A percentile compares a stretch with the other conserved stretches of the same genome.
phyloP scores from a whole-genome alignment of 805 yeast genomes.

The Cyberlindnera saturnus region DNA sequence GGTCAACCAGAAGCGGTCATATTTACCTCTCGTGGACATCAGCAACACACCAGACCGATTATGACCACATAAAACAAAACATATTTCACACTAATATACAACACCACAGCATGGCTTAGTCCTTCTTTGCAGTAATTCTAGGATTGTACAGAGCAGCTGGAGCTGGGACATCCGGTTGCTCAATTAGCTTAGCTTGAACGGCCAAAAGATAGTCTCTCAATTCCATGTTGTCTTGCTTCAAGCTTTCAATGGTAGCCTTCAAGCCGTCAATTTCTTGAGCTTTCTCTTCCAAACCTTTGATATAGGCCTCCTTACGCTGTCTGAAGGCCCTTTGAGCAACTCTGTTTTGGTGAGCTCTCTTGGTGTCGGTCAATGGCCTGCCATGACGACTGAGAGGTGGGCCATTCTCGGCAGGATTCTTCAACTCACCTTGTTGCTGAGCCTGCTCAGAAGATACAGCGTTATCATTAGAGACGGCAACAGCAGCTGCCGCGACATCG shows the following conservation, averaged over 20 bases:
- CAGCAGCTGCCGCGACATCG: conserved; percentile 34
- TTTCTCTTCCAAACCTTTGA: conserved; percentile 71
- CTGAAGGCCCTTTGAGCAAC: conserved; percentile 91
- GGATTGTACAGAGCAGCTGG: conserved; percentile 27
- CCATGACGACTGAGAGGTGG: conserved; percentile 19
- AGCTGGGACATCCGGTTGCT: conserved; percentile 37
- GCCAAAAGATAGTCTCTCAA: conserved; percentile 68
- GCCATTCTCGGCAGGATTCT: not conserved
- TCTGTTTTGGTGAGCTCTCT: conserved; percentile 89
- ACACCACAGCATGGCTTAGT: conserved; percentile 1
- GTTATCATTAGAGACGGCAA: conserved; percentile 21
- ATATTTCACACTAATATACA: not conserved
- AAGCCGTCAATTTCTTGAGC: conserved; percentile 59
- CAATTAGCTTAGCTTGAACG: conserved; percentile 61
- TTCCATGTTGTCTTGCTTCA: conserved; percentile 64
- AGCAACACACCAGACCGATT: not conserved
- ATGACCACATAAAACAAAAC: not conserved
- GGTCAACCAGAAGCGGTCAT: too few species aligned
- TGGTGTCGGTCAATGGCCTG: conserved; percentile 50
- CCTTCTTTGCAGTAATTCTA: conserved; percentile 7
- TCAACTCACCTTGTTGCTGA: conserved; percentile 6
- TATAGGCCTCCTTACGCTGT: conserved; percentile 72
- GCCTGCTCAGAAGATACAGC: not conserved
- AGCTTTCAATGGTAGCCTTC: conserved; percentile 57
- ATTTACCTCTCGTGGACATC: too few species aligned